phyloP scores from a whole-genome alignment of 202 grass and related monocot species.

The Miscanthus sacchariflorus region DNA sequence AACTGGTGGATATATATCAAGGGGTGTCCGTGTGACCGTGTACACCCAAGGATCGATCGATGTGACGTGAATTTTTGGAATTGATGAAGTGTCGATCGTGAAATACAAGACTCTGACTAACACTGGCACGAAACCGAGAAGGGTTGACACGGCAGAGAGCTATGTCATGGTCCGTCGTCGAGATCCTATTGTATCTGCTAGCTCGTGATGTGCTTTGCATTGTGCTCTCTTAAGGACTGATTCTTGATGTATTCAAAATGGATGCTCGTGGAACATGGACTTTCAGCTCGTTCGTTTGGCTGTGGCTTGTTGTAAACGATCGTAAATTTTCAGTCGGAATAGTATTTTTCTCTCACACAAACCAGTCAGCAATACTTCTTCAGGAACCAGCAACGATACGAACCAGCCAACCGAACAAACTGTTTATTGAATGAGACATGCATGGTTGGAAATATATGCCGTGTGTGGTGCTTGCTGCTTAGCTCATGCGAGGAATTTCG shows the following conservation, averaged over 20 bases:
- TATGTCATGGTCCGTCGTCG: neutral
- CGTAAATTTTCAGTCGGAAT: too few species aligned
- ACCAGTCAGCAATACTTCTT: too few species aligned
- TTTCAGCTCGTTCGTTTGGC: too few species aligned
- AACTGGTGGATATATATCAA: neutral
- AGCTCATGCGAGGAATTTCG: neutral
- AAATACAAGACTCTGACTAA: constrained; percentile 12
- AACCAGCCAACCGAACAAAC: too few species aligned
- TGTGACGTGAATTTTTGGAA: neutral
- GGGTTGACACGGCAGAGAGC: neutral
- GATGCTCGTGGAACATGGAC: neutral
- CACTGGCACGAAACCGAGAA: constrained; percentile 8
- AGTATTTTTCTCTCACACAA: too few species aligned
- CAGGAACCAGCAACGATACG: too few species aligned
- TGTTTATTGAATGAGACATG: neutral
- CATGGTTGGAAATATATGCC: neutral
- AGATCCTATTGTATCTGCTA: neutral
- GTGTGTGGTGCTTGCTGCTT: neutral
- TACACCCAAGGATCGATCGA: neutral
- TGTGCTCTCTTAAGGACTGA: constrained; percentile 11
- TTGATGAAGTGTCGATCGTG: constrained; percentile 46
- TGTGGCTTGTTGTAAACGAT: too few species aligned
- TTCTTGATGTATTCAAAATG: constrained; percentile 7
- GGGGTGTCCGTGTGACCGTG: neutral
- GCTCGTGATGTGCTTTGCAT: neutral